phyloP scores from a whole-genome alignment of 169 alveolate genomes.

The Plasmodium chabaudi region DNA sequence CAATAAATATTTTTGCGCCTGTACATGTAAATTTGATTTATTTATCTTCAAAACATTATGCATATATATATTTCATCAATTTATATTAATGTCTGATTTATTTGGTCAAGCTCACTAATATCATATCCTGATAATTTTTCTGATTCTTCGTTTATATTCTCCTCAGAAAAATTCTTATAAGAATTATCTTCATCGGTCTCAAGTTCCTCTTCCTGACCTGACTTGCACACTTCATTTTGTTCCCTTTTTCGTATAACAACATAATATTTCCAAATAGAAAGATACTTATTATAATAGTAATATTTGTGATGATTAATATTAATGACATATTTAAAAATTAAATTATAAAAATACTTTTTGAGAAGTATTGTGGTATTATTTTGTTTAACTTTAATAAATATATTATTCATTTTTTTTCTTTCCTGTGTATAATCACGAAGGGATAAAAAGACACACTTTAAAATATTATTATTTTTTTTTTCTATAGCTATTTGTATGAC shows the following conservation, averaged over 20 bases:
- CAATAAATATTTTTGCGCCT: no score
- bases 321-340: constrained; percentile 42
- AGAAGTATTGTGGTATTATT: constrained; percentile 8
- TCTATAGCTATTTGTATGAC: background rate
- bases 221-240: background rate
- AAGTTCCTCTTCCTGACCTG: constrained; percentile 7
- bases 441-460: background rate
- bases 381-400: background rate
- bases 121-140: background rate
- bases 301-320: constrained; percentile 40
- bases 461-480: background rate
- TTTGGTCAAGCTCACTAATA: background rate
- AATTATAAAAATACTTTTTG: constrained; percentile 27
- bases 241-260: constrained; percentile 16
- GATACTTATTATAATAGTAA: constrained; percentile 51
- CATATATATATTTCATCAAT: no score
- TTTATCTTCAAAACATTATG: no score
- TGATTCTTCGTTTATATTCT: background rate
- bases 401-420: background rate
- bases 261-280: constrained; percentile 55
- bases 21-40: no score
- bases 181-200: background rate
- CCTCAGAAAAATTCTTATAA: background rate
- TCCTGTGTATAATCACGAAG: background rate
- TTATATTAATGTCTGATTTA: no score